These are phyloP conservation scores for Cercospora zeina DNA, from an alignment of 2,329 filamentous ascomycete species.

Conservation along the genomic window DNA sequence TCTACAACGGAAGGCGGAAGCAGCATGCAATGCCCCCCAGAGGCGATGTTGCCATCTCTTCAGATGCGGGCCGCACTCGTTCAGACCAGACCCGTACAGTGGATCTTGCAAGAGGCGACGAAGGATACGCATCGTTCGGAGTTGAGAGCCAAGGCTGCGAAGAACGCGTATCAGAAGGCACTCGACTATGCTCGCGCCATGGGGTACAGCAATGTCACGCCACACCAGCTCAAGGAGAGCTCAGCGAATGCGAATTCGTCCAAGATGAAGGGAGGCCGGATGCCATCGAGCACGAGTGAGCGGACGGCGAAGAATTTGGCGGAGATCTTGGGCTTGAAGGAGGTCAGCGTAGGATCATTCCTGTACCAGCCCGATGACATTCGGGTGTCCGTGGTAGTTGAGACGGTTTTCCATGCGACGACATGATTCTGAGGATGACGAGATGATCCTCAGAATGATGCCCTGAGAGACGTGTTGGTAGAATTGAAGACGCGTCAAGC, in stretches of 20 bases:
- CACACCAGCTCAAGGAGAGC: constrained; percentile 10
- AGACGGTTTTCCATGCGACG: constrained; percentile 6
- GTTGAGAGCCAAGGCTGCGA: constrained; percentile 14
- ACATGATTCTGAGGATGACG: neutral
- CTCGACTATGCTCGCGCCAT: constrained; percentile 21
- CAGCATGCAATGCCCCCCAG: too few relatives aligned
- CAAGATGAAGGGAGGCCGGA: constrained; percentile 5
- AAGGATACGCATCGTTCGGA: constrained; percentile 16
- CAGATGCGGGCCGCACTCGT: too few relatives aligned
- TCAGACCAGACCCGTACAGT: constrained; percentile 14
- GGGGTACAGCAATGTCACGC: constrained; percentile 13
- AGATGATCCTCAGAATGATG: neutral
- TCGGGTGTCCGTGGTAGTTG: constrained; percentile 4
- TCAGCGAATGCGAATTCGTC: constrained; percentile 5
- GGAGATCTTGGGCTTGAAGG: constrained; percentile 10
- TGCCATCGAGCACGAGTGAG: neutral
- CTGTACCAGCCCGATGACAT: constrained; percentile 22
- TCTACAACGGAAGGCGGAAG: too few relatives aligned
- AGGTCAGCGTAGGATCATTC: constrained; percentile 11
- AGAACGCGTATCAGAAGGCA: constrained; percentile 17
- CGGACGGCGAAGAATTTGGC: constrained; percentile 17
- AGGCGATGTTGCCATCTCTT: too few relatives aligned
- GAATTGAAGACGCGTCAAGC: neutral
- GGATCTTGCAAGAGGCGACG: constrained; percentile 17
- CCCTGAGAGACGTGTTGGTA: neutral